Base-by-base conservation (phyloP, 495 filamentous ascomycete genomes). In the Parachaetomium inaequale region DNA sequence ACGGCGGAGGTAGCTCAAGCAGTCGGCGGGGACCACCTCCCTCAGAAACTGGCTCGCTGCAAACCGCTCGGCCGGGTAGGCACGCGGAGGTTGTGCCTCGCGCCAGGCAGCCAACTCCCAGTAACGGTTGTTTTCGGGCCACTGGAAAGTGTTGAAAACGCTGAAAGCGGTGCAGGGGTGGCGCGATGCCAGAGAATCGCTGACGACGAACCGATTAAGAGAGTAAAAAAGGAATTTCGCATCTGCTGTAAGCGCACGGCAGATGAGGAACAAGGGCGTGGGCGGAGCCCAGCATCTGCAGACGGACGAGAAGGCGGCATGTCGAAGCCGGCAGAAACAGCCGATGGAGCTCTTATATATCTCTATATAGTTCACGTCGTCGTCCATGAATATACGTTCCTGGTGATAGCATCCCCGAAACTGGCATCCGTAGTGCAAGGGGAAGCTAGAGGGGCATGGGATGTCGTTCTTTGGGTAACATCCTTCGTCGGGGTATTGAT, bases 251-350 rank as follows among this genome's bases (percentile, higher is more conserved):
- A 55, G 34, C 17, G 52, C 10, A 17, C 34, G 52, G 36, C 32
- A 55, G 52, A 55, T 23, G 52, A 55, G 34, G 23, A 55, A 55
- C 52, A 55, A 55, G 52, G 52, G 52, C 19, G 52, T 55, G 11
- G 52, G 52, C 52, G 52, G 52, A 25, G 52, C 32, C 52, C 52
- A 55, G 52, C 52, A 55, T 26, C 21, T 12, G 23, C 52, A 55
- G 21, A 21, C 17, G 6, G 21, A 28, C 14, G 52, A 55, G 52
- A 55, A 55, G 34, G 34, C 52, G 12, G 52, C 52, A 21, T 55
- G 52, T 28, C 52, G 52, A 28, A 40, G 21, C 21, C 52, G 52
- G 23, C 52, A 55, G 23, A 55, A 55, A 28, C 52, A 55, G 21
- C 52, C 52, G 34, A 55, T 40, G 14, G 34, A 38, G 23, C 12